A percentile compares a stretch with the other conserved stretches of the same genome.
Conservation (phyloP, 2,329 filamentous ascomycete genomes). For the Pestalotiopsis sp. region DNA sequence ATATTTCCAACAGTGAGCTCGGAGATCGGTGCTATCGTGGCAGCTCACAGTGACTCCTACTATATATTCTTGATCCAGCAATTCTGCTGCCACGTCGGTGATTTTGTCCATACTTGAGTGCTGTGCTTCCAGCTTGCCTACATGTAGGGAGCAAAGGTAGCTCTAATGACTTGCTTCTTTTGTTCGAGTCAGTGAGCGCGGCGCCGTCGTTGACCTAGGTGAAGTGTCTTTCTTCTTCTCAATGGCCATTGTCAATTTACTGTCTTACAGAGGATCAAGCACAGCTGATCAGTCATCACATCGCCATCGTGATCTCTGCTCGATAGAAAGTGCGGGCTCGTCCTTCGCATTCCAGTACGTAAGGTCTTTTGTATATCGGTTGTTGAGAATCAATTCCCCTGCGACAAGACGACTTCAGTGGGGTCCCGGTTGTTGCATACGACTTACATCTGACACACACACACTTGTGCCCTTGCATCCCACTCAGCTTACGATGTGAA, state of each 20-base stretch:
- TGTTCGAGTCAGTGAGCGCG: neutral
- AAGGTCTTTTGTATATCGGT: too few species aligned
- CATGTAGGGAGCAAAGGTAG: neutral
- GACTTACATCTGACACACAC: neutral
- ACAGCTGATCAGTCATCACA: too few species aligned
- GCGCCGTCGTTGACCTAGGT: neutral
- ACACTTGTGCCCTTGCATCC: neutral
- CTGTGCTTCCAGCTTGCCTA: neutral
- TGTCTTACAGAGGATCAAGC: too few species aligned
- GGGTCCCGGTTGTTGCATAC: neutral
- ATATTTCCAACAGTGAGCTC: neutral
- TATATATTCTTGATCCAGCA: neutral
- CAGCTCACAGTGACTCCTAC: too few species aligned
- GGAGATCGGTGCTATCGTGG: neutral
- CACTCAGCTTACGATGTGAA: neutral
- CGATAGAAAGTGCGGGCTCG: too few species aligned
- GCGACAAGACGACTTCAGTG: neutral
- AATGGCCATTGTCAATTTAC: neutral
- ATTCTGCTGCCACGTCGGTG: neutral
- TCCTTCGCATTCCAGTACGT: too few species aligned
- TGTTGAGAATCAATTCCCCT: neutral
- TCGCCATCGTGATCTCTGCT: neutral
- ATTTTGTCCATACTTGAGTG: neutral
- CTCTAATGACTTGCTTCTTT: neutral
- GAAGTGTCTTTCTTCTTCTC: neutral